These are phyloP conservation scores for Sphaerulina vaccinii DNA, from an alignment of 2,329 filamentous ascomycete genomes.

Conservation along the genomic window DNA sequence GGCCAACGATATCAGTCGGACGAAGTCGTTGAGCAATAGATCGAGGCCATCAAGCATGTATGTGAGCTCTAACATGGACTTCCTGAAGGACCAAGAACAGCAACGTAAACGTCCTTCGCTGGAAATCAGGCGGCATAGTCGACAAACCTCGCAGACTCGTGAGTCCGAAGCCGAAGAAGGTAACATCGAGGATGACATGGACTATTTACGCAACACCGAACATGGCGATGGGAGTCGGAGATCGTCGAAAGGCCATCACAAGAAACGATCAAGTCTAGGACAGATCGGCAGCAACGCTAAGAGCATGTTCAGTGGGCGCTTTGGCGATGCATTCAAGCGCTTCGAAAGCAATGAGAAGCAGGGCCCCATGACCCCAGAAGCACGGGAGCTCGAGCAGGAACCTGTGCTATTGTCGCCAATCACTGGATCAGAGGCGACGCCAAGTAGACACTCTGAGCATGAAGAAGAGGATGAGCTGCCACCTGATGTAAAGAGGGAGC, in stretches of 20 bases:
- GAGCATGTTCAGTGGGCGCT: slow-evolving; percentile 79
- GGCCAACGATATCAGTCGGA: slow-evolving; percentile 49
- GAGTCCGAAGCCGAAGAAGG: slow-evolving; percentile 57
- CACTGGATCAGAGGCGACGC: slow-evolving; percentile 71
- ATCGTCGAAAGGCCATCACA: slow-evolving; percentile 40
- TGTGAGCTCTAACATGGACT: slow-evolving; percentile 78
- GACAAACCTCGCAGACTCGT: slow-evolving; percentile 31
- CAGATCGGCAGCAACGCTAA: slow-evolving; percentile 62
- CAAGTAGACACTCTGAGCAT: slow-evolving; percentile 55
- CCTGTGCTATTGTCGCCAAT: slow-evolving; percentile 62
- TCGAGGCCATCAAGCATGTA: slow-evolving; percentile 78
- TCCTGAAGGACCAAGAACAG: slow-evolving; percentile 71
- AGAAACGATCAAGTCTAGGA: slow-evolving; percentile 71
- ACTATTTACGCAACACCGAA: slow-evolving; percentile 77
- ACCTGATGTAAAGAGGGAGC: slow-evolving; percentile 84
- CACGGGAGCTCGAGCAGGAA: slow-evolving; percentile 23
- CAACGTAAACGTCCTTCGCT: slow-evolving; percentile 34
- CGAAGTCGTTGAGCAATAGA: slow-evolving; percentile 64
- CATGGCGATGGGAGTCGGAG: slow-evolving; percentile 47
- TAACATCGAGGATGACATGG: slow-evolving; percentile 75
- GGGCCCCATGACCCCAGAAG: slow-evolving; percentile 23
- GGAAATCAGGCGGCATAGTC: slow-evolving; percentile 34
- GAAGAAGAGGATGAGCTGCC: slow-evolving; percentile 71
- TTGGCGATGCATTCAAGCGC: slow-evolving; percentile 88
- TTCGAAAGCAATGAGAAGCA: slow-evolving; percentile 61